These are phyloP conservation scores for Trichoderma sp. DNA, from an alignment of 2,329 filamentous ascomycete species.

Conservation along the genomic window DNA sequence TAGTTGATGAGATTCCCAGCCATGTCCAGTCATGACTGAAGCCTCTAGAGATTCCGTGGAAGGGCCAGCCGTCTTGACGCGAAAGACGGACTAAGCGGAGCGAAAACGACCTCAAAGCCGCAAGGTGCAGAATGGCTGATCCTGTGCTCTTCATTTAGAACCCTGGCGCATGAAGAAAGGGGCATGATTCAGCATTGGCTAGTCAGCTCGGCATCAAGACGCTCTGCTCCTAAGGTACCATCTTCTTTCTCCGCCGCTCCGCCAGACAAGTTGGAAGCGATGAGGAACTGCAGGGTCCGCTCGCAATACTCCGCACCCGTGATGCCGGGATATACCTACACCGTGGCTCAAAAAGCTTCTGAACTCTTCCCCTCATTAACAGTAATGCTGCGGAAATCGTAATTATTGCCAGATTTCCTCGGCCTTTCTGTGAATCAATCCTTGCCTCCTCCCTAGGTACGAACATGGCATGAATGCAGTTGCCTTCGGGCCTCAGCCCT, in stretches of 20 bases:
- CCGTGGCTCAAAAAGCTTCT: background rate
- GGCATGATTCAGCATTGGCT: background rate
- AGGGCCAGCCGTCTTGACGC: background rate
- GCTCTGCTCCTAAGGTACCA: background rate
- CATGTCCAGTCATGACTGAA: background rate
- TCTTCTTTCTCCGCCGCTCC: constrained; percentile 6
- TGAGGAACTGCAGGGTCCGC: background rate
- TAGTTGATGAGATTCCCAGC: background rate
- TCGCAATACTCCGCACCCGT: background rate
- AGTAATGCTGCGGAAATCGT: background rate
- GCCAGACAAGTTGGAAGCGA: background rate
- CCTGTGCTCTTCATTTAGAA: background rate
- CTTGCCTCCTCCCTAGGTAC: no score
- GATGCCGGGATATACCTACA: background rate
- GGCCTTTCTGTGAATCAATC: no score
- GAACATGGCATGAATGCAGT: no score
- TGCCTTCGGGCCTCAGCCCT: no score
- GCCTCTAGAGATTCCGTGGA: background rate
- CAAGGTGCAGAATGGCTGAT: background rate
- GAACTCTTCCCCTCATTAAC: background rate
- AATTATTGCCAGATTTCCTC: no score
- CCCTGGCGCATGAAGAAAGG: background rate
- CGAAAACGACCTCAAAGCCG: background rate
- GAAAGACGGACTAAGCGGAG: background rate
- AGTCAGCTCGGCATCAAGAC: constrained; percentile 8